Conservation (phyloP, 2,329 filamentous ascomycete genomes). For the Albophoma yamanashiensis region DNA sequence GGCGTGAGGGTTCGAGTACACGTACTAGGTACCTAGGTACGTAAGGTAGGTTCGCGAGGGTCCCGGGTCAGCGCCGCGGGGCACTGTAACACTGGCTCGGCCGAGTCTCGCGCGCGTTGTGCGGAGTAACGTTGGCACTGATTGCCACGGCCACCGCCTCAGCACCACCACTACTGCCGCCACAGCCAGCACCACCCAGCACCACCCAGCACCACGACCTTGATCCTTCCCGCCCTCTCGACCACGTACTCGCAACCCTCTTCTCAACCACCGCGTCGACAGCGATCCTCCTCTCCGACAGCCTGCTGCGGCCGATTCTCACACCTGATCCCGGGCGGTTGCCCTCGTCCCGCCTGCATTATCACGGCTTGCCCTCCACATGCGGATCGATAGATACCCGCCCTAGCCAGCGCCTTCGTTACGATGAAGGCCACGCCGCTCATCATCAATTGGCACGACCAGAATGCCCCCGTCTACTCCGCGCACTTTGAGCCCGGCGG, state of each 20-base stretch:
- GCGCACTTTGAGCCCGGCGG: slow-evolving; percentile 91
- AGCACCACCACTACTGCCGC: not conserved
- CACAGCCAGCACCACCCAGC: not conserved
- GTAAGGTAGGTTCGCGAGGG: too few species aligned
- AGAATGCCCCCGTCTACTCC: slow-evolving; percentile 93
- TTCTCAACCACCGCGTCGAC: not conserved
- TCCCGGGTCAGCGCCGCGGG: too few species aligned
- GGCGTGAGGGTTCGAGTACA: too few species aligned
- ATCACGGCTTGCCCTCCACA: slow-evolving; percentile 7
- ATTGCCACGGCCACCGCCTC: not conserved
- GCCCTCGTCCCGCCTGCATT: not conserved
- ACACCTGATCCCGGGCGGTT: not conserved
- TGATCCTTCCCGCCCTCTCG: not conserved
- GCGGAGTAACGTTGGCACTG: not conserved
- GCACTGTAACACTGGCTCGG: too few species aligned
- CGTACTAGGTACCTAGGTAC: too few species aligned
- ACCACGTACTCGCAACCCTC: not conserved
- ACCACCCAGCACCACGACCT: not conserved
- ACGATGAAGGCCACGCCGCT: slow-evolving; percentile 92
- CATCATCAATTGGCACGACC: slow-evolving; percentile 98
- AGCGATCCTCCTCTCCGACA: not conserved
- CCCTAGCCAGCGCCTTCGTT: slow-evolving; percentile 17
- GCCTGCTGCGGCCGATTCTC: not conserved
- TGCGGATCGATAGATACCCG: slow-evolving; percentile 17
- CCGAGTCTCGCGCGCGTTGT: not conserved